Evolutionary conservation across 2,329 filamentous ascomycete genomes (phyloP), one percentile per base, ranked within the genome.

Genomic region (Ophiosphaerella herpotricha): DNA sequence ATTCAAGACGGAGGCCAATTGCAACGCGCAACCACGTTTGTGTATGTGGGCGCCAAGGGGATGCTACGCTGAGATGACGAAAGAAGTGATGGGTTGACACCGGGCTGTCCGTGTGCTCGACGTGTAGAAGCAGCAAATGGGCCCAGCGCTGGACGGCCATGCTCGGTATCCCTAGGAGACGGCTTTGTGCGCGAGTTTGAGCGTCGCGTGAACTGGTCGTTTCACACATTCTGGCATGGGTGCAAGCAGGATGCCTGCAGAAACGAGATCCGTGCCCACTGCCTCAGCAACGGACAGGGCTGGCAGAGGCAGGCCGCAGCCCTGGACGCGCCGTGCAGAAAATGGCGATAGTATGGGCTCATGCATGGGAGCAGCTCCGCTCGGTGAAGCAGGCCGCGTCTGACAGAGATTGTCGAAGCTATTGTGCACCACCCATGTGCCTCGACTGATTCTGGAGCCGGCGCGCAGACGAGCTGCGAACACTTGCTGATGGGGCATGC

Each of bases 21-120:
- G 52, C 39, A 37, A 32, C 42, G 46, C 51, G 50, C 48, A 49
- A 48, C 40, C 48, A 46, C 50, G 36, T 26, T 57, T 43, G 49
- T 56, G 52, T 52, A 49, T 60, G 49, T 57, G 34, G 24, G 40
- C 55, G 66, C 67, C 62, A 67, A 64, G 63, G 18, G 16, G 35
- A 39, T 54, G 55, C 53, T 43, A 56, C 50, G 60, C 44, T 47
- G 41, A 46, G 44, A 70, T 72, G 68, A 71, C 67, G 67, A 70
- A 57, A 67, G 58, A 46, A 35, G 35, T 50, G 40, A 45, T 46
- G 52, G 64, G 62, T 61, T 64, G 61, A 66, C 55, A 38, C 48
- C 48, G 48, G 43, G 32, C 37, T 43, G 56, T 40, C 49, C 52
- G 57, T 50, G 48, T 48, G 46, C 18, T 21, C 18, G 18, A 3